phyloP scores from a whole-genome alignment of 306 rosid species.

The Amphicarpaea edgeworthii region DNA sequence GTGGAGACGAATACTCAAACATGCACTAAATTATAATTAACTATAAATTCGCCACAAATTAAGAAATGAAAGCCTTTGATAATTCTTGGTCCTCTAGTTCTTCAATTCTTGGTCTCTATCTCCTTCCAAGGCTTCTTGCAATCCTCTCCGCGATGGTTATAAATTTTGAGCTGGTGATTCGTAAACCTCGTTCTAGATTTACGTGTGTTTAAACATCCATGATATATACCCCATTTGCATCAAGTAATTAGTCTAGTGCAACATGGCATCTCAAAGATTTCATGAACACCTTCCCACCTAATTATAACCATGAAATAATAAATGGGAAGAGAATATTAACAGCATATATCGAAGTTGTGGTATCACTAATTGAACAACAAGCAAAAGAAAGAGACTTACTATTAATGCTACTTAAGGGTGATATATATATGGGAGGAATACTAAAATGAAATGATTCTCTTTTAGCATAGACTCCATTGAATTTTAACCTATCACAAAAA shows the following conservation, averaged over 20 bases:
- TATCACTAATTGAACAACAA: background rate
- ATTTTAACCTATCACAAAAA: no score
- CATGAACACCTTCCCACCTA: background rate
- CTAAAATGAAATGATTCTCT: no score
- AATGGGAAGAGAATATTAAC: background rate
- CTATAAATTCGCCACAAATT: no score
- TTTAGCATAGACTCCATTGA: no score
- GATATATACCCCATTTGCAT: background rate
- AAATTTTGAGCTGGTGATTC: no score
- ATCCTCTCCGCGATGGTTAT: no score
- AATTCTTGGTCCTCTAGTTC: background rate
- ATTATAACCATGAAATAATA: background rate
- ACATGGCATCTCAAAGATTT: background rate
- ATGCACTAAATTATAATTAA: no score
- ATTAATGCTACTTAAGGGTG: background rate
- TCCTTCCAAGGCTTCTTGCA: no score
- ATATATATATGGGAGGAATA: no score
- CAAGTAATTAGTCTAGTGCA: background rate
- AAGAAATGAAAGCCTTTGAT: no score
- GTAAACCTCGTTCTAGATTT: no score
- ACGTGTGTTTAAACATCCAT: background rate
- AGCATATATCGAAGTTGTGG: background rate
- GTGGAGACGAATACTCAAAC: no score
- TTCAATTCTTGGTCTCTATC: background rate
- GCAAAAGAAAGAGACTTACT: background rate